A percentile compares a stretch with the other conserved stretches of the same genome.
Evolutionary conservation across 176 grass and related monocot genomes (phyloP).

Genomic region (Carex kokanica): DNA sequence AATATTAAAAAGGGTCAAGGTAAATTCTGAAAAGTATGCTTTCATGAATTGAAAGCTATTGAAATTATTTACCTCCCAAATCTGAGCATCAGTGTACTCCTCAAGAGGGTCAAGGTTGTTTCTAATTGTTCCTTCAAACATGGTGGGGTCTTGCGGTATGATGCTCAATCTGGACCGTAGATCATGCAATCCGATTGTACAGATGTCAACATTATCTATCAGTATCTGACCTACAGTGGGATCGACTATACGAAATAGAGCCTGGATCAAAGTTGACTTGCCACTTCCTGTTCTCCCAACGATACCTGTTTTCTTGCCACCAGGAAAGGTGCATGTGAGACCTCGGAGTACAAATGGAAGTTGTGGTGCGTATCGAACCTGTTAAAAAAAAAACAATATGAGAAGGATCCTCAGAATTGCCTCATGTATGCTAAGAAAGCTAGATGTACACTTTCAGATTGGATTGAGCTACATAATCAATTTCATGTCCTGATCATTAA

Average conservation of each 20-base stretch:
- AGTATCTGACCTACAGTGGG: conserved; percentile 64
- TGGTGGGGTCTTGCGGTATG: conserved; percentile 88
- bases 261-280: conserved; percentile 83
- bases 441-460: conserved; percentile 10
- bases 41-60: not conserved
- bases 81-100: conserved; percentile 68
- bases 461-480: not conserved
- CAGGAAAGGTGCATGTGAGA: conserved; percentile 56
- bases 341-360: conserved; percentile 78
- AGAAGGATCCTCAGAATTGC: not conserved
- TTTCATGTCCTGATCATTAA: not conserved
- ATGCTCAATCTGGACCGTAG: conserved; percentile 80
- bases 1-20: not conserved
- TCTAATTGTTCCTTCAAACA: conserved; percentile 87
- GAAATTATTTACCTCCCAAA: conserved; percentile 69
- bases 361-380: conserved; percentile 68
- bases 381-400: conserved; percentile 25
- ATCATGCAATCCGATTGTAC: conserved; percentile 83
- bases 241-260: conserved; percentile 80
- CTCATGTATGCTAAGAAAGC: not conserved
- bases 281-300: conserved; percentile 93
- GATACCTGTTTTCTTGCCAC: conserved; percentile 80
- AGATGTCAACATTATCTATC: conserved; percentile 67
- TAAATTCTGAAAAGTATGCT: not conserved
- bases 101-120: conserved; percentile 85